Evolutionary conservation across 179 eudicot genomes (phyloP).

Genomic region (Dionaea muscipula): DNA sequence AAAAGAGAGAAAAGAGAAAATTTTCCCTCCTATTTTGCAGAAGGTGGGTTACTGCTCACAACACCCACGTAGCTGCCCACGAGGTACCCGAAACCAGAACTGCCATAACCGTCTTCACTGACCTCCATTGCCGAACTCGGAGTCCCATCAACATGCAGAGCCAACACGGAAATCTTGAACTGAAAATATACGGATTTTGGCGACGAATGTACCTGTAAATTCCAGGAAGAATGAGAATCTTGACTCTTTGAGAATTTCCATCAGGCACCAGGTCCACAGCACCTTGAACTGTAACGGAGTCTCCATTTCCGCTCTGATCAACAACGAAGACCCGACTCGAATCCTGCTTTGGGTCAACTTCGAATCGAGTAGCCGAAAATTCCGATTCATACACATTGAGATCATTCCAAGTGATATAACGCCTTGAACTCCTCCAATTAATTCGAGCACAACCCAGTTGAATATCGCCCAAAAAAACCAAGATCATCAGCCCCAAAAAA

Average conservation of each 20-base stretch:
- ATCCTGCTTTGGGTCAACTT: slow-evolving; percentile 7
- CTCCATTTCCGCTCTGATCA: slow-evolving; percentile 53
- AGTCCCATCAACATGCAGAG: background rate
- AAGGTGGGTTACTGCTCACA: background rate
- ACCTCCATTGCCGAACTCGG: background rate
- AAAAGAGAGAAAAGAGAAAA: slow-evolving; percentile 1
- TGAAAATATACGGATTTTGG: background rate
- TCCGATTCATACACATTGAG: background rate
- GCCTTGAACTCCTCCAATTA: background rate
- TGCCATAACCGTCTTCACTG: slow-evolving; percentile 8
- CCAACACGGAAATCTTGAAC: background rate
- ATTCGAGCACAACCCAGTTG: slow-evolving; percentile 13
- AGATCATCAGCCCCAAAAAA: slow-evolving; percentile 13
- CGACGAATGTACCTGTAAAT: slow-evolving; percentile 50
- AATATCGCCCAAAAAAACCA: background rate
- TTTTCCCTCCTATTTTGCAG: background rate
- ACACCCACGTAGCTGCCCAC: slow-evolving; percentile 23
- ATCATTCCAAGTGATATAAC: slow-evolving; percentile 4
- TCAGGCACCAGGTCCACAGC: slow-evolving; percentile 68
- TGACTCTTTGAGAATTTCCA: slow-evolving; percentile 44
- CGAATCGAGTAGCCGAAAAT: background rate
- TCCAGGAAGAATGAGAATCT: slow-evolving; percentile 67
- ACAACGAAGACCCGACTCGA: slow-evolving; percentile 33
- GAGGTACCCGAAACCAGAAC: slow-evolving; percentile 1
- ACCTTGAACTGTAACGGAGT: slow-evolving; percentile 63